Evolutionary conservation across 345 rosid species (phyloP), one percentile per base, ranked within the genome.

Genomic region (Gynandropsis gynandra): DNA sequence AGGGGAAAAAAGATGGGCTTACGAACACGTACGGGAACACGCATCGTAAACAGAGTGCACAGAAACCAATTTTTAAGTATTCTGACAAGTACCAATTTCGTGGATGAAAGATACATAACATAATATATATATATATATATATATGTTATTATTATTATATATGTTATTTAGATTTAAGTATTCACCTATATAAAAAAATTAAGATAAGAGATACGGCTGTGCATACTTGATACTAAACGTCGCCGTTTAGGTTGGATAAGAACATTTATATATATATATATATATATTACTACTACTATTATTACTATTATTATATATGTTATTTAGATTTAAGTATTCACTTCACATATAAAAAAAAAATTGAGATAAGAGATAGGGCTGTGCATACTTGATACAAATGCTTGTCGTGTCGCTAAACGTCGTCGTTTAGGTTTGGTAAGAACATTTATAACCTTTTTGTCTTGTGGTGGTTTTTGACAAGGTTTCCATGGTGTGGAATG

Each of bases 81-180:
- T 66, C 70, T 66, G 70, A 59, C 65, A 66, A 53, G 59, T 47
- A 46, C 70, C 70, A 66, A 53, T 59, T 53, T 59, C 47, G 27
- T 66, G 65, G 70, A 66, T 52, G 70, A 66, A 66, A 66, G 65
- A 58, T 59, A 66, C 70, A 66, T 65, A 64, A 65, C 65, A 52
- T 55, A 59, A 16, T 44, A 37, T 19, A 51, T 61, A 29, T 17
- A 32, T 41, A 3, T 19, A 7, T 27, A 20, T 40, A 12, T n/a
- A 10, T 34, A 15, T 11, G 5, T 42, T 42, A 9, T 64, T 32
- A 16, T 33, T 33, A 32, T 10, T 36, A 44, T 37, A 33, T 33
- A 7, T 33, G 10, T 33, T 33, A 33, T 3, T 37, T 9, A 37
- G 29, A 10, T 55, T 13, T 27, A 34, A 42, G 33, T 16, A 37